Evolutionary conservation across 139 green algal genomes (phyloP).

Genomic region (Choricystis sp.): DNA sequence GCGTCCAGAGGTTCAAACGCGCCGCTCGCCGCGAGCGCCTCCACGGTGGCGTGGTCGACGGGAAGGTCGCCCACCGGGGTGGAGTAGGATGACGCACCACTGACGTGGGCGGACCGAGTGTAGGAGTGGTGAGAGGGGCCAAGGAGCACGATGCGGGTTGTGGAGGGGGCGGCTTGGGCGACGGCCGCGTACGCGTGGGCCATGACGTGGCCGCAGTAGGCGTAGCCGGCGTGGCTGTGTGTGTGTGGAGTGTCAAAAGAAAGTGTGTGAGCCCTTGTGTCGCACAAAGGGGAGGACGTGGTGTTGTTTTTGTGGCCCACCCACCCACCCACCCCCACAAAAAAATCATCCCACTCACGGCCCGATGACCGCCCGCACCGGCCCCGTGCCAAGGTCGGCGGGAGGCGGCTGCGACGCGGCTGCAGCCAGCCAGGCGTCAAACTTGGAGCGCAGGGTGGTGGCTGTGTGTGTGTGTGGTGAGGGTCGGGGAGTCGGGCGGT

Average conservation of each 20-base stretch:
- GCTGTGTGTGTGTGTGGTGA: conserved; percentile 6
- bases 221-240: conserved; percentile 73
- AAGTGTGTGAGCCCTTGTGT: no score
- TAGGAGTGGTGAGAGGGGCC: conserved; percentile 83
- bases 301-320: no score
- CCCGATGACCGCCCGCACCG: conserved; percentile 43
- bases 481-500: not conserved
- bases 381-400: not conserved
- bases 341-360: no score
- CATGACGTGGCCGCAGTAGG: conserved; percentile 70
- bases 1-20: conserved; percentile 58
- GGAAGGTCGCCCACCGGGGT: conserved; percentile 61
- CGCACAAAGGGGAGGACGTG: no score
- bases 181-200: conserved; percentile 65
- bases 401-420: no score
- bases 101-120: conserved; percentile 56
- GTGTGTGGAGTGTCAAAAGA: no score
- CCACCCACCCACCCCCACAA: no score
- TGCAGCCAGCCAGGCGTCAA: not conserved
- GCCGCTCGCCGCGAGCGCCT: conserved; percentile 43
- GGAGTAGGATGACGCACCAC: conserved; percentile 31
- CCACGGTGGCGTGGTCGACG: not conserved
- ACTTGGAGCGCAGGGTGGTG: not conserved
- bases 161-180: conserved; percentile 25
- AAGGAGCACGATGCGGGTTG: conserved; percentile 64